phyloP scores from a whole-genome alignment of 805 yeast genomes.

The Saturnispora galanensis region DNA sequence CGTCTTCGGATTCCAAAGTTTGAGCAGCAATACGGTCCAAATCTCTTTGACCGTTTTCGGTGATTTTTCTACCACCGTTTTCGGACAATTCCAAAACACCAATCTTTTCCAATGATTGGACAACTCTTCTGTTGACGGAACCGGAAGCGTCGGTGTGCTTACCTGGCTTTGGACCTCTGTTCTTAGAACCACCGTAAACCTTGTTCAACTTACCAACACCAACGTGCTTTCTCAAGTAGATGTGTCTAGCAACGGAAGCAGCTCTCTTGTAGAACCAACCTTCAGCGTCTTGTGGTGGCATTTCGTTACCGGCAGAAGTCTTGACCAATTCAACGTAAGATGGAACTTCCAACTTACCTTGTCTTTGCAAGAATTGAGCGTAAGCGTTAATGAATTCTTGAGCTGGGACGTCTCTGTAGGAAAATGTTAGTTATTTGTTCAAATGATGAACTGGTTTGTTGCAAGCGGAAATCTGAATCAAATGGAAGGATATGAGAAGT shows the following conservation, averaged over 20 bases:
- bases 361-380: slow-evolving; percentile 99
- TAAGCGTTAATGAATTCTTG: slow-evolving; percentile 99
- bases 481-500: background rate
- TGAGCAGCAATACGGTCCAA: slow-evolving; percentile 99
- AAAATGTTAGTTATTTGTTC: slow-evolving; percentile 13
- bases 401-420: slow-evolving; percentile 98
- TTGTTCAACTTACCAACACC: slow-evolving; percentile 99
- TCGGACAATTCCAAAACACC: slow-evolving; percentile 94
- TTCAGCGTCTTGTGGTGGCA: slow-evolving; percentile 99
- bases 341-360: slow-evolving; percentile 99
- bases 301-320: slow-evolving; percentile 97
- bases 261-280: slow-evolving; percentile 99
- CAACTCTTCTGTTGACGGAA: slow-evolving; percentile 96
- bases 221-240: slow-evolving; percentile 97
- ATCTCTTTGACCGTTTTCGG: slow-evolving; percentile 99
- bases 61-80: slow-evolving; percentile 99
- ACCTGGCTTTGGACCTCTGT: slow-evolving; percentile 98
- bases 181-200: slow-evolving; percentile 97
- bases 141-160: slow-evolving; percentile 99
- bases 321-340: slow-evolving; percentile 99
- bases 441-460: background rate
- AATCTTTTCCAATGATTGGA: slow-evolving; percentile 96
- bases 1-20: slow-evolving; percentile 81
- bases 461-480: background rate
- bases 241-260: slow-evolving; percentile 99